These are phyloP conservation scores for Holtermanniella nyarrowii DNA, from an alignment of 768 basidiomycete genomes.

Conservation along the genomic window DNA sequence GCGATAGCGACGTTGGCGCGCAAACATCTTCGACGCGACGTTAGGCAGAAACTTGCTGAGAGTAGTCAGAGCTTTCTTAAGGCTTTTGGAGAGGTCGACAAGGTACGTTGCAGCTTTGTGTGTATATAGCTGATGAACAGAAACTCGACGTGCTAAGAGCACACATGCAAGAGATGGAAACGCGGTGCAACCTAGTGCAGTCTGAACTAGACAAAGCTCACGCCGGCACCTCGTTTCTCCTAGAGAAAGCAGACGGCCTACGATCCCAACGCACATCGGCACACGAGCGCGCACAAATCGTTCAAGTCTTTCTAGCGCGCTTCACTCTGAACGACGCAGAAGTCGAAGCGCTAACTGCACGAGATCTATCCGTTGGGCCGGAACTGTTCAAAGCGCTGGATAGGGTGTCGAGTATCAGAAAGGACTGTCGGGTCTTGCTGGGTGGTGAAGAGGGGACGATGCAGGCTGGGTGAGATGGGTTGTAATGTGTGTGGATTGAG, in stretches of 20 bases:
- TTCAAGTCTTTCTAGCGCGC: conserved; percentile 65
- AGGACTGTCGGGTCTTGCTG: conserved; percentile 77
- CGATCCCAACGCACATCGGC: conserved; percentile 41
- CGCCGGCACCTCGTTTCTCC: conserved; percentile 62
- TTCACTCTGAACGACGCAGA: conserved; percentile 76
- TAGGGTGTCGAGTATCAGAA: conserved; percentile 68
- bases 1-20: conserved; percentile 57
- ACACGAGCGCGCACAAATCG: conserved; percentile 56
- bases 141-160: conserved; percentile 70
- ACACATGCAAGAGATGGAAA: conserved; percentile 69
- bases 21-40: conserved; percentile 69
- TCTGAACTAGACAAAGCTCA: conserved; percentile 62
- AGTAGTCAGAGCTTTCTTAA: conserved; percentile 73
- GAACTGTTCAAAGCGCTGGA: conserved; percentile 79
- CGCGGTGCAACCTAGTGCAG: conserved; percentile 73
- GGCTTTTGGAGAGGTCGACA: conserved; percentile 79
- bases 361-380: conserved; percentile 63
- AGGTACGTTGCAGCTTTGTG: conserved; percentile 50
- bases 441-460: conserved; percentile 48
- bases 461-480: conserved; percentile 37
- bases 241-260: conserved; percentile 59
- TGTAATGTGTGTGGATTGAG: not conserved
- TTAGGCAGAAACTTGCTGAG: conserved; percentile 69
- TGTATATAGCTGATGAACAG: conserved; percentile 44
- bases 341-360: conserved; percentile 59